Evolutionary conservation across 306 rosid genomes (phyloP).

Genomic region (Vachellia pachyceras): DNA sequence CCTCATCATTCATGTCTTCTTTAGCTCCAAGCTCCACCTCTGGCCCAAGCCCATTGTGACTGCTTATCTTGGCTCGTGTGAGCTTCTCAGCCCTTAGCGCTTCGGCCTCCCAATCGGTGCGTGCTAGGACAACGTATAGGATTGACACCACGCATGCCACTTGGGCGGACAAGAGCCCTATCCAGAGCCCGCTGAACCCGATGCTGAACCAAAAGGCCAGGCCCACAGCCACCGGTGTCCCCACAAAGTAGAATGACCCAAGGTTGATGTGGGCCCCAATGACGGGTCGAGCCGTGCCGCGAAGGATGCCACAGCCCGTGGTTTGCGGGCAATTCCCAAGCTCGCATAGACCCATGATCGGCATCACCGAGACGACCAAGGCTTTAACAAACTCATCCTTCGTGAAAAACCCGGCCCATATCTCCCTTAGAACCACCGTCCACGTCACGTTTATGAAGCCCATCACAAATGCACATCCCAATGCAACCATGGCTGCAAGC

Average conservation of each 20-base stretch:
- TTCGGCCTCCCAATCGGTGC: constrained; percentile 94
- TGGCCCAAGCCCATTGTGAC: too few species aligned
- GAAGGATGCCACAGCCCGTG: too few species aligned
- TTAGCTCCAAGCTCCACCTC: too few species aligned
- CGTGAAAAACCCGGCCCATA: constrained; percentile 89
- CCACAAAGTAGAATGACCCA: too few species aligned
- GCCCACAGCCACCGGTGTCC: constrained; percentile 78
- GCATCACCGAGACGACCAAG: constrained; percentile 80
- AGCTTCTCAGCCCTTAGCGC: too few species aligned
- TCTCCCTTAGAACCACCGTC: constrained; percentile 67
- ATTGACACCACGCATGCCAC: constrained; percentile 76
- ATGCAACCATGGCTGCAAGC: constrained; percentile 86
- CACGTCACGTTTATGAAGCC: constrained; percentile 85
- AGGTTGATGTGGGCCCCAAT: too few species aligned
- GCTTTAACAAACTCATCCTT: constrained; percentile 56
- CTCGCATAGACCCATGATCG: constrained; percentile 87
- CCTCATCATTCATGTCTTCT: too few species aligned
- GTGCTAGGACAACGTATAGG: constrained; percentile 62
- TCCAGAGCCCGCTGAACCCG: constrained; percentile 86
- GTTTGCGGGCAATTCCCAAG: constrained; percentile 94
- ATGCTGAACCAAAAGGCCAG: constrained; percentile 73
- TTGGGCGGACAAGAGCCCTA: too few species aligned
- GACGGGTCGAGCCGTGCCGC: too few species aligned
- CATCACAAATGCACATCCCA: constrained; percentile 78
- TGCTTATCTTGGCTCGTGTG: too few species aligned